Conservation (phyloP, 208 protist genomes). For the Herpetomonas samuelpessoai region DNA sequence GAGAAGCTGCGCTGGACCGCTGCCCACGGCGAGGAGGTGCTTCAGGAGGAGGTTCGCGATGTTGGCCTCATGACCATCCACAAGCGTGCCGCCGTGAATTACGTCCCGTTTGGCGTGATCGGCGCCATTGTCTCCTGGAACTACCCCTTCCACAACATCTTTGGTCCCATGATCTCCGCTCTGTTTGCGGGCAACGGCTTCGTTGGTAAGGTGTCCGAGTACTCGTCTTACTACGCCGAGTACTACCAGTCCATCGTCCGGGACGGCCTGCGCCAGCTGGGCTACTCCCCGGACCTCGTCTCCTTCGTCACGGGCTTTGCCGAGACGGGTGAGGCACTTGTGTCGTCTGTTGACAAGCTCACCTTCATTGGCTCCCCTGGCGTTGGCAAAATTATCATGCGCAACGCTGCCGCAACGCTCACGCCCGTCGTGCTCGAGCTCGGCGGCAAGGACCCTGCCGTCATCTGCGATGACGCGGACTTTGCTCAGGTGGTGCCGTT, state of each 20-base stretch:
- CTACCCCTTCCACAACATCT: slow-evolving; percentile 96
- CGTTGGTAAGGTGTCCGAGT: slow-evolving; percentile 94
- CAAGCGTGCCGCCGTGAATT: slow-evolving; percentile 83
- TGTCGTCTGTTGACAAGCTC: slow-evolving; percentile 90
- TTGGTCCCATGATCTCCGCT: slow-evolving; percentile 92
- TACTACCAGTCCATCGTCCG: slow-evolving; percentile 92
- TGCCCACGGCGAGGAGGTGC: slow-evolving; percentile 71
- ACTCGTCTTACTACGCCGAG: slow-evolving; percentile 88
- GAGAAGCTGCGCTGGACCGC: slow-evolving; percentile 93
- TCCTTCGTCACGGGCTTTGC: slow-evolving; percentile 93
- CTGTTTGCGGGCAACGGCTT: slow-evolving; percentile 95
- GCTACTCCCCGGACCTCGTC: slow-evolving; percentile 90
- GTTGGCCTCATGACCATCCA: slow-evolving; percentile 87
- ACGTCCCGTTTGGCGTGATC: slow-evolving; percentile 90
- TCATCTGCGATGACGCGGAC: slow-evolving; percentile 92
- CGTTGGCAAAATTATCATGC: slow-evolving; percentile 91
- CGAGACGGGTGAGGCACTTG: slow-evolving; percentile 88
- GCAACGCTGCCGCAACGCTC: slow-evolving; percentile 84
- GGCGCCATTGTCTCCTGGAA: slow-evolving; percentile 94
- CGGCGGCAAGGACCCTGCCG: slow-evolving; percentile 94
- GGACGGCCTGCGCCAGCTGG: slow-evolving; percentile 80
- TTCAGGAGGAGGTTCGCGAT: slow-evolving; percentile 77
- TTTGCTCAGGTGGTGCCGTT: slow-evolving; percentile 86
- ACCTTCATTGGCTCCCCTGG: slow-evolving; percentile 91
- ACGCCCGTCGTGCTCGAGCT: slow-evolving; percentile 94